Percentiles rank a stretch among this genome's conserved stretches.
Conservation (phyloP, 2,329 filamentous ascomycete species). For the Ceratocystis ficicola region DNA sequence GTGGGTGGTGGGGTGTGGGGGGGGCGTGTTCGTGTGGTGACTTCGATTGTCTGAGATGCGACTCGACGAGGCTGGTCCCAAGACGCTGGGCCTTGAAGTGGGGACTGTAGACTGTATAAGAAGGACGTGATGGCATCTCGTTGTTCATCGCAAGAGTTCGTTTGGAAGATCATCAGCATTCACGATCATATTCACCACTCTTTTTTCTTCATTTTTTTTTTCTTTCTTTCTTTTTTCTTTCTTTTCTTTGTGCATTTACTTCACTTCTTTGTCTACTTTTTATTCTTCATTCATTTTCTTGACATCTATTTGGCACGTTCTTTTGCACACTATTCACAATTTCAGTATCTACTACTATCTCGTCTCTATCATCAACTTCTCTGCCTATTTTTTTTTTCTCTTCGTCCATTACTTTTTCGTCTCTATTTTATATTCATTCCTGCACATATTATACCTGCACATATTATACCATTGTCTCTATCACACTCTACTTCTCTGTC, state of each 20-base stretch:
- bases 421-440: neutral
- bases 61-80: neutral
- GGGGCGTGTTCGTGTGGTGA: neutral
- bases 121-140: neutral
- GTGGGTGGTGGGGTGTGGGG: too few species aligned
- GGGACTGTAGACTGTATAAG: neutral
- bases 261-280: neutral
- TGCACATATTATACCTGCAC: neutral
- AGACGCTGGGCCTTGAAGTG: neutral
- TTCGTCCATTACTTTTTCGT: neutral
- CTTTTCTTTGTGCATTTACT: neutral
- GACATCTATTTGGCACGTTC: neutral
- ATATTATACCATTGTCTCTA: neutral
- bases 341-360: neutral
- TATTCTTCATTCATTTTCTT: neutral
- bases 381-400: neutral
- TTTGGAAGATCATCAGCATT: slow-evolving; percentile 6
- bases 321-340: neutral
- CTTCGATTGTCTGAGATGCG: neutral
- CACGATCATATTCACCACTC: slow-evolving; percentile 5
- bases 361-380: neutral
- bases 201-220: neutral
- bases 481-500: neutral
- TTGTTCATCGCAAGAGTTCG: neutral
- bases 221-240: neutral